phyloP scores from a whole-genome alignment of 805 yeast species.

The Candida broadrunensis region DNA sequence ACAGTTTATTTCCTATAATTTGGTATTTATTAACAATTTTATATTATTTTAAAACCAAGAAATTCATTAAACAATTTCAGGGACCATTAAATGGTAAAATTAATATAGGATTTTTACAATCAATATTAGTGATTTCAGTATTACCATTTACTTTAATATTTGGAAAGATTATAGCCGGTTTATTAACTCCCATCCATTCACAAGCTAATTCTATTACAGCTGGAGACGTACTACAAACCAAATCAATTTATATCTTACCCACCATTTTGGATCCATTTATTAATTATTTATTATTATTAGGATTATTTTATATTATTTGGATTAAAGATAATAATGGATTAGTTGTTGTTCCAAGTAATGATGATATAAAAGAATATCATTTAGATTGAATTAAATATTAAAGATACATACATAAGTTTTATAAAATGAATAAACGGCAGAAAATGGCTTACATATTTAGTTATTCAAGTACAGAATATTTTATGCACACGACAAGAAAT shows the following conservation, averaged over 20 bases:
- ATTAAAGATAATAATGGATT: conserved; percentile 27
- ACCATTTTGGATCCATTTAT: conserved; percentile 10
- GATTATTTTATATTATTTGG: conserved; percentile 24
- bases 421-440: too few relatives aligned
- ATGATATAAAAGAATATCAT: conserved; percentile 9
- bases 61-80: conserved; percentile 23
- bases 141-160: conserved; percentile 15
- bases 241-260: background rate
- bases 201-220: background rate
- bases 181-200: background rate
- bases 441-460: too few relatives aligned
- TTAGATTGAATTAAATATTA: too few relatives aligned
- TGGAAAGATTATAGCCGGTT: too few relatives aligned
- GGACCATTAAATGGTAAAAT: conserved; percentile 14
- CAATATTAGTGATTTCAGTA: conserved; percentile 23
- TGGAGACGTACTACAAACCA: background rate
- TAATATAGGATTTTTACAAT: conserved; percentile 19
- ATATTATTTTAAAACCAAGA: conserved; percentile 25
- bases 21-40: conserved; percentile 14
- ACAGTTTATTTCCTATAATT: conserved; percentile 5
- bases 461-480: too few relatives aligned
- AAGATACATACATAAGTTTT: too few relatives aligned
- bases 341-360: conserved; percentile 16
- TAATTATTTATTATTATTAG: conserved; percentile 9
- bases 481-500: too few relatives aligned